A percentile compares a stretch with the other conserved stretches of the same genome.
Conservation (phyloP, 805 yeast genomes). For the Candida alai region DNA sequence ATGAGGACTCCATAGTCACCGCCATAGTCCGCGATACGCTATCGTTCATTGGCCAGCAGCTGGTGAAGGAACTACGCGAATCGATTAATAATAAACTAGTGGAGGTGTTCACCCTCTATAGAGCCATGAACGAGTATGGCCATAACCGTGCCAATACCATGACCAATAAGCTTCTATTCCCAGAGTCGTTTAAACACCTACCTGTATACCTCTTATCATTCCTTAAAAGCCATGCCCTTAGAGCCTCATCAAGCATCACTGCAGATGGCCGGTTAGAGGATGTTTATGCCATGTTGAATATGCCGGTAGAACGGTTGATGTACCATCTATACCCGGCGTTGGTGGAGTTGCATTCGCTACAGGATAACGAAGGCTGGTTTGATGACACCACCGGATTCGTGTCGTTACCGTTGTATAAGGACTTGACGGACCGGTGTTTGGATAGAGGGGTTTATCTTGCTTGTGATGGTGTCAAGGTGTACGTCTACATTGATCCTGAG, state of each 20-base stretch:
- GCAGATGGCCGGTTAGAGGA: slow-evolving; percentile 66
- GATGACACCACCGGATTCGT: slow-evolving; percentile 34
- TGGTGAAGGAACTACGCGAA: slow-evolving; percentile 34
- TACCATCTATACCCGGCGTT: slow-evolving; percentile 78
- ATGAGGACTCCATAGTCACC: slow-evolving; percentile 49
- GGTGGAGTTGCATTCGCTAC: slow-evolving; percentile 64
- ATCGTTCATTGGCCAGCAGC: slow-evolving; percentile 38
- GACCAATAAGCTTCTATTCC: slow-evolving; percentile 68
- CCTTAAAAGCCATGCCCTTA: slow-evolving; percentile 62
- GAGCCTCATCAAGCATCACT: slow-evolving; percentile 42
- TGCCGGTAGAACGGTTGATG: slow-evolving; percentile 54
- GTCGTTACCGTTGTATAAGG: slow-evolving; percentile 47
- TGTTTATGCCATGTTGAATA: slow-evolving; percentile 46
- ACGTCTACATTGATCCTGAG: slow-evolving; percentile 65
- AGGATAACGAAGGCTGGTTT: slow-evolving; percentile 47
- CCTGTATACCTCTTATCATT: slow-evolving; percentile 66
- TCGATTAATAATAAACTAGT: slow-evolving; percentile 38
- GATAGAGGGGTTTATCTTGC: slow-evolving; percentile 75
- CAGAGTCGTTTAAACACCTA: slow-evolving; percentile 71
- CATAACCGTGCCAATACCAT: slow-evolving; percentile 33
- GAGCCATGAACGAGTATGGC: slow-evolving; percentile 43
- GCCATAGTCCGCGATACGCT: slow-evolving; percentile 38
- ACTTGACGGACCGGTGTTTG: slow-evolving; percentile 40
- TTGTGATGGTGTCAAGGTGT: slow-evolving; percentile 61
- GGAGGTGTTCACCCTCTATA: slow-evolving; percentile 46